Evolutionary conservation across 106 monocot species (phyloP), one percentile per base, ranked within the genome.

Genomic region (Acorus gramineus): DNA sequence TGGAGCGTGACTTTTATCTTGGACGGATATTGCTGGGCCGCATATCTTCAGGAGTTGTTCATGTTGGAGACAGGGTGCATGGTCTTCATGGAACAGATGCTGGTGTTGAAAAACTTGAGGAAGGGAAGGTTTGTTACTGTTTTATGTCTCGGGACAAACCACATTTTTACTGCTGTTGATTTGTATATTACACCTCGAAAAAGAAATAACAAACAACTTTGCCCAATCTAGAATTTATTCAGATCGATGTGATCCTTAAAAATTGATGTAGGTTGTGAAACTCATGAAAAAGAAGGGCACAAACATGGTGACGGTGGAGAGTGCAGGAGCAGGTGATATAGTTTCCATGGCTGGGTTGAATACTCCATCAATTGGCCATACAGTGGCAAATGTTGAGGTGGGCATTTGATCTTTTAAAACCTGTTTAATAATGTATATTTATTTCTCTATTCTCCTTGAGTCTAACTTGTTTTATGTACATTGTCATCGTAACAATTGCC

Each of bases 231-330:
- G 28, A 28, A 28, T 28, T 28, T 28, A 28, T 28, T 28, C 28
- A 28, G 28, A 28, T 28, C 28, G 28, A 28, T 28, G 28, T 59
- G 13, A 62, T 10, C 45, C 2, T 9, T 1, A 5, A 10, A 50
- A 59, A 68, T 7, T 7, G 62, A 51, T 73, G 45, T 59, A 96
- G 96, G 79, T 92, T 48, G 81, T 77, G 10, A 98, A 98, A 59
- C 83, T 99, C 56, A 99, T 99, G 98, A 99, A 99, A 77, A 99
- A 92, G 75, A 88, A 84, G 74, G 92, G 98, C n/a, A 99, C 88
- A 59, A 78, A 47, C 53, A 86, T 85, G 69, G 67, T 89, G 11
- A 81, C 71, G 28, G 76, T 99, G 11, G 92, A 89, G 44, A 73
- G 66, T 78, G 98, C 98, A 49, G 92, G 88, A 49, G 98, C 92